Base-by-base conservation (phyloP, 2,329 filamentous ascomycete genomes). In the Alternaria sp. region DNA sequence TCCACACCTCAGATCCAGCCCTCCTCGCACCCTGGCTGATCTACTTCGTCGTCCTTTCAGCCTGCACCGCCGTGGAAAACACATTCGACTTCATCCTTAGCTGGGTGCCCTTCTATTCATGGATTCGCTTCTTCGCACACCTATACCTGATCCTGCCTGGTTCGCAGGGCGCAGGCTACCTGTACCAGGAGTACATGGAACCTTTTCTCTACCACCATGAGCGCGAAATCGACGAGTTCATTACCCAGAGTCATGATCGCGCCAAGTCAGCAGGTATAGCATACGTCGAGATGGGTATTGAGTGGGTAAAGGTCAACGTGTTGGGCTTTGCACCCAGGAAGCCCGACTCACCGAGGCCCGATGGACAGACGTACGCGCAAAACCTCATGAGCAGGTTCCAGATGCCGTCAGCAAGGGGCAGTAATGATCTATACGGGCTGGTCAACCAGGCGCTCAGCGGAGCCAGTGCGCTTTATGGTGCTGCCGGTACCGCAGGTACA, bases 11-110 rank as follows among this genome's bases (percentile, higher is more conserved):
- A 54, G 92, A 97, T 79, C 93, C 94, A 2, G 90, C 92, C 38
- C 89, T 96, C 76, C 86, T 97, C 62, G 92, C 92, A 66, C 94
- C 94, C 89, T 99, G 95, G 95, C 87, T 98, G 68, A 98, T 98
- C 91, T 99, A 98, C 86, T 99, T 94, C 91, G 93, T 97, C 62
- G 93, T 97, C 25, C 87, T 97, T 67, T 92, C 92, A 63, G 90
- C 92, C 78, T 88, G 90, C 71, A 85, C 94, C 58, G 87, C 95
- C 63, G 87, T 89, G 80, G 95, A 98, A 82, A 94, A 91, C 48
- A 97, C 93, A 87, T 89, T 91, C 58, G 88, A 90, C 72, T 97
- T 94, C 81, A 89, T 98, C 74, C 86, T 98, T 48, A 86, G 86
- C 78, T 98, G 93, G 92, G 83, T 98, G 38, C 95, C 95, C 3